Evolutionary conservation across 768 basidiomycete species (phyloP).

Genomic region (Boletus pseudopeckii): DNA sequence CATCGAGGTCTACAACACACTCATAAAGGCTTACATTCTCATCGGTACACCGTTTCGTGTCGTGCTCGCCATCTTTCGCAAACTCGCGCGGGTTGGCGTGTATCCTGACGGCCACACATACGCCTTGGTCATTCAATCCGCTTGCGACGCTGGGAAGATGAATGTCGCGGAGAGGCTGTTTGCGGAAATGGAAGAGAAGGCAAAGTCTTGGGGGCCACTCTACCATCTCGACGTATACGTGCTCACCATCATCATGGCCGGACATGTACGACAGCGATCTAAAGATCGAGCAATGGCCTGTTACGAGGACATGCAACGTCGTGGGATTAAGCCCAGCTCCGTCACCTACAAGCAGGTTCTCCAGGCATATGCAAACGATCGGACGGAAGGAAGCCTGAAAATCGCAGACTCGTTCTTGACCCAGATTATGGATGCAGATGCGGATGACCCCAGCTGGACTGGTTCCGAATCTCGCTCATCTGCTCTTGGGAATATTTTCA

Average conservation of each 20-base stretch:
- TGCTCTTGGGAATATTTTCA: conserved; percentile 54
- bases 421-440: conserved; percentile 40
- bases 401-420: conserved; percentile 67
- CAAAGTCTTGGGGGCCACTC: conserved; percentile 32
- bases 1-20: conserved; percentile 67
- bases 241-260: conserved; percentile 73
- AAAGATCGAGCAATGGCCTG: conserved; percentile 54
- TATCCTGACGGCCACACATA: conserved; percentile 65
- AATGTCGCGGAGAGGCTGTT: conserved; percentile 63
- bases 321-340: conserved; percentile 64
- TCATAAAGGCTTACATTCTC: conserved; percentile 81
- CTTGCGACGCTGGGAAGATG: conserved; percentile 71
- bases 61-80: conserved; percentile 60
- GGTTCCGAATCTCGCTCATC: conserved; percentile 37
- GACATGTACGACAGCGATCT: conserved; percentile 58
- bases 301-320: conserved; percentile 66
- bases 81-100: conserved; percentile 46
- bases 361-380: conserved; percentile 52
- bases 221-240: conserved; percentile 53
- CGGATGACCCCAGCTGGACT: conserved; percentile 37
- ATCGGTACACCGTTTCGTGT: conserved; percentile 72
- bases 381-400: conserved; percentile 45
- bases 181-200: conserved; percentile 57
- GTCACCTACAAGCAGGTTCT: conserved; percentile 70
- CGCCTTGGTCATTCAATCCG: conserved; percentile 73